Conservation (phyloP, 1,284 basidiomycete species). For the Thelephora terrestris region DNA sequence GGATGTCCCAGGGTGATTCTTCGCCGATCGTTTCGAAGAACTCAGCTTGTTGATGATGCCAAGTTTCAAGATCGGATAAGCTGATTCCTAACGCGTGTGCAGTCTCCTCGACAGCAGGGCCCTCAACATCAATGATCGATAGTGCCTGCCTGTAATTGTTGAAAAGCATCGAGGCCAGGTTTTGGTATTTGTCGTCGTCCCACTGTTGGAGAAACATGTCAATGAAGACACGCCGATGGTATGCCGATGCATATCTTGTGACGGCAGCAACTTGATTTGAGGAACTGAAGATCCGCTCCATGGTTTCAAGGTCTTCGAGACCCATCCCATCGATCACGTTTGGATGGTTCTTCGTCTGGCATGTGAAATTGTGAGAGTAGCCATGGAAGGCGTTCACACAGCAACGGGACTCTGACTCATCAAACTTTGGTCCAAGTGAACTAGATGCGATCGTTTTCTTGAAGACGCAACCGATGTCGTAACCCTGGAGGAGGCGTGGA, state of each 20-base stretch:
- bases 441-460: constrained; percentile 17
- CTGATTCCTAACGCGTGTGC: constrained; percentile 2
- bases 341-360: constrained; percentile 21
- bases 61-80: too few species aligned
- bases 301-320: too few species aligned
- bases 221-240: too few species aligned
- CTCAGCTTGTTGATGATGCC: constrained; percentile 7
- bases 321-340: constrained; percentile 14
- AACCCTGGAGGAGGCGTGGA: constrained; percentile 10
- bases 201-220: too few species aligned
- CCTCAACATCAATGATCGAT: constrained; percentile 12
- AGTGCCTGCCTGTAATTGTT: constrained; percentile 20
- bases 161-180: constrained; percentile 15
- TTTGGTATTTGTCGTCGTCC: too few species aligned
- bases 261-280: too few species aligned
- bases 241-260: too few species aligned
- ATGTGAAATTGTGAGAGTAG: constrained; percentile 16
- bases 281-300: too few species aligned
- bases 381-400: too few species aligned
- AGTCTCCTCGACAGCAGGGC: constrained; percentile 4
- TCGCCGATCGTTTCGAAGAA: constrained; percentile 12
- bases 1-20: constrained; percentile 11
- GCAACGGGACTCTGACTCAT: constrained; percentile 3
- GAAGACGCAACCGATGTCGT: constrained; percentile 27
- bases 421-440: constrained; percentile 16